Evolutionary conservation across 345 rosid genomes (phyloP), one percentile per base, ranked within the genome.

Genomic region (Abelmoschus esculentus): DNA sequence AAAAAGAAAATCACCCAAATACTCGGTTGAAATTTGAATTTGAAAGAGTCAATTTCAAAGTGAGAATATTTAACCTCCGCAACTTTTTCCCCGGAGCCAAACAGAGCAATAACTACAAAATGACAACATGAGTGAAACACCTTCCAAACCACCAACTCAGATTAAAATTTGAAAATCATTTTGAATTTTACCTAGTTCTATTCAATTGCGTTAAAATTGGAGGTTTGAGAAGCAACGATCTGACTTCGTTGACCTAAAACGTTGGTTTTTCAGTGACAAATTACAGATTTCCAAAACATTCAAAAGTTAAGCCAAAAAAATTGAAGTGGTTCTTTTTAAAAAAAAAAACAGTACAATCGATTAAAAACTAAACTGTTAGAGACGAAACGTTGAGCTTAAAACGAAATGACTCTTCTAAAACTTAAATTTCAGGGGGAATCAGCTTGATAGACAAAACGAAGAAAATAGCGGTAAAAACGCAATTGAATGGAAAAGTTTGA

Each of bases 1-100:
- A 28, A 65, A 65, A 7, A 14, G 55, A 32, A 46, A 28, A 14
- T 65, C 56, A 7, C 19, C 18, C 19, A 54, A 17, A 14, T 54
- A 10, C 44, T n/a, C n/a, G 15, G 12, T 14, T 12, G 34, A 28
- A 40, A 42, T 57, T 70, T 58, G 66, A 58, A 70, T 70, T 70
- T 28, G 5, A 66, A 57, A 44, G 26, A 2, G 22, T 26, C 56
- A 17, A 6, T 28, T 57, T 44, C 73, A 9, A 29, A 58, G 32
- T 15, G 22, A 19, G 63, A 5, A 29, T n/a, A 49, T 32, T 12
- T 52, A 50, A 10, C 8, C 34, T 26, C 19, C 15, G 34, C 17
- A 19, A 15, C 29, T 38, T 69, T 69, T 54, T 19, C 19, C 28
- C 34, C 3, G 72, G 7, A 53, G 52, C 47, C 71, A 52, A 67